These are phyloP conservation scores for Cryomyces antarcticus DNA, from an alignment of 495 filamentous ascomycete genomes.

Conservation along the genomic window DNA sequence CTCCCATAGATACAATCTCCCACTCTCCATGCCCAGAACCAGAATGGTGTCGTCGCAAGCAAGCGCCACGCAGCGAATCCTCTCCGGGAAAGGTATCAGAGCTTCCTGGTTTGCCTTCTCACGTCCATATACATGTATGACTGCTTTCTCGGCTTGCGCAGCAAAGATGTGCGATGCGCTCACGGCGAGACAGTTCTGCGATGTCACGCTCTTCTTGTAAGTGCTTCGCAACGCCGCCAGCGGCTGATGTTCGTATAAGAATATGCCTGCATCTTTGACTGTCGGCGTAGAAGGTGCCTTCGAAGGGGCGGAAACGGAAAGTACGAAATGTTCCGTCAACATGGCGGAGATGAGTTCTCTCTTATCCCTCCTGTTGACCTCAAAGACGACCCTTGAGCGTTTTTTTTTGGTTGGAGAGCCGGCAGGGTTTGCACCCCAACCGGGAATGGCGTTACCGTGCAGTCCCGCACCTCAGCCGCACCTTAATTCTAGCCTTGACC, in stretches of 20 bases:
- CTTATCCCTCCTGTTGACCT: no score
- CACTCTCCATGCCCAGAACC: constrained; percentile 68
- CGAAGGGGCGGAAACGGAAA: constrained; percentile 43
- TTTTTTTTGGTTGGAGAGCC: no score
- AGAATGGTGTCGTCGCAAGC: constrained; percentile 41
- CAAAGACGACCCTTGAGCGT: no score
- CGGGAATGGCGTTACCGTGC: no score
- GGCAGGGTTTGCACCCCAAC: no score
- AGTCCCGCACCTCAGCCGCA: no score
- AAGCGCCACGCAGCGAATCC: constrained; percentile 50
- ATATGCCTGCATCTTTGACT: constrained; percentile 63
- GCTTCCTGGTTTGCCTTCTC: constrained; percentile 72
- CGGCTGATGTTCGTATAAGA: constrained; percentile 65
- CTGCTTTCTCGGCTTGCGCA: constrained; percentile 74
- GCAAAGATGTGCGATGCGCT: constrained; percentile 75
- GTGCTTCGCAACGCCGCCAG: constrained; percentile 43
- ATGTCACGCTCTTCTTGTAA: constrained; percentile 84
- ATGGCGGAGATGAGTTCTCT: constrained; percentile 20
- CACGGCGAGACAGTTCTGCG: constrained; percentile 57
- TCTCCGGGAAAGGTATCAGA: constrained; percentile 65
- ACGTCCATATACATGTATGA: constrained; percentile 77
- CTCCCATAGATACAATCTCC: constrained; percentile 84
- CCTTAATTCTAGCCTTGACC: no score
- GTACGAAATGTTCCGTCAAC: constrained; percentile 68
- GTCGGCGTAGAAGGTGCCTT: constrained; percentile 43